Conservation (phyloP, 192 early-diverging fungal species). For the Linderina pennispora region DNA sequence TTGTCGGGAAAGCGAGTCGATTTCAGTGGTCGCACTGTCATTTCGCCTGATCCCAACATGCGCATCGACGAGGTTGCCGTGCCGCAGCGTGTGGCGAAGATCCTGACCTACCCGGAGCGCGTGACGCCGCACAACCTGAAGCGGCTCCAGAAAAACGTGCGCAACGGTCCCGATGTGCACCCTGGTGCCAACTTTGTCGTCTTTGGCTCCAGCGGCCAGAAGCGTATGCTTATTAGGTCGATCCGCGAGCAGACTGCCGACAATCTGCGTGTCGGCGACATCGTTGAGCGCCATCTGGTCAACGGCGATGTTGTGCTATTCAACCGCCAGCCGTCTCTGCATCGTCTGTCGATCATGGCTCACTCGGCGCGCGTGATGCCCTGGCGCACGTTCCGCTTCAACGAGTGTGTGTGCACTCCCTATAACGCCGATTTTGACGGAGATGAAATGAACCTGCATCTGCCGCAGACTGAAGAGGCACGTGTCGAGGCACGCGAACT, state of each 20-base stretch:
- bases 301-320: conserved; percentile 97
- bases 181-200: conserved; percentile 90
- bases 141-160: conserved; percentile 63
- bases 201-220: conserved; percentile 46
- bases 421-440: conserved; percentile 99
- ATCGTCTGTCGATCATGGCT: conserved; percentile 96
- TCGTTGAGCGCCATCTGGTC: conserved; percentile 91
- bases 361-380: conserved; percentile 88
- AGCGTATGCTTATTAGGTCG: conserved; percentile 67
- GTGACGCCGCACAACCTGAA: conserved; percentile 89
- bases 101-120: conserved; percentile 93
- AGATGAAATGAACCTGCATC: conserved; percentile 99
- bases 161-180: conserved; percentile 83
- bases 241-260: conserved; percentile 63
- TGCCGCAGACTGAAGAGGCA: conserved; percentile 99
- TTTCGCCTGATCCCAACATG: conserved; percentile 98
- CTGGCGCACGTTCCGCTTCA: conserved; percentile 98
- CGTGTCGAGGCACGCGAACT: conserved; percentile 91
- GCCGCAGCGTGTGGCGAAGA: conserved; percentile 81
- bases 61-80: conserved; percentile 96
- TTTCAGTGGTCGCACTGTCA: conserved; percentile 97
- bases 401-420: conserved; percentile 99
- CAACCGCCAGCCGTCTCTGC: conserved; percentile 97
- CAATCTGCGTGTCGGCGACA: conserved; percentile 78
- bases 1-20: conserved; percentile 99